Evolutionary conservation across 179 eudicot genomes (phyloP), one percentile per base, ranked within the genome.

Genomic region (Sideroxylon spinosum): DNA sequence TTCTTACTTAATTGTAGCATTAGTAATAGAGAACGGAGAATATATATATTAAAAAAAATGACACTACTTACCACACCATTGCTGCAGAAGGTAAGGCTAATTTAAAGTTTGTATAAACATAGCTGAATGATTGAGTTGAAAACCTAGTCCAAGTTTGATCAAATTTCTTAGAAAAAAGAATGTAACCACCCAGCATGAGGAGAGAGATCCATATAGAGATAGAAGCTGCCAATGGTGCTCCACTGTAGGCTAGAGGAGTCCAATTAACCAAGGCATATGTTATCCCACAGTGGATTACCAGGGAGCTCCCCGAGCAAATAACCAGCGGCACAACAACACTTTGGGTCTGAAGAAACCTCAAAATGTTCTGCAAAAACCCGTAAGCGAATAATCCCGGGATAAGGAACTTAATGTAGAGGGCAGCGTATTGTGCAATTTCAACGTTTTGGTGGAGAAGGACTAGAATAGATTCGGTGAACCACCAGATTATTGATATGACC

Each of bases 71-170:
- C 97, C 97, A 93, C 22, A 91, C 90, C 97, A 93, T 93, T 32
- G 87, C 97, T 49, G 95, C 97, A 73, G 93, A 93, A 78, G 97
- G 95, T 29, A 93, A 71, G 17, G 95, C 95, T 78, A 93, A 68
- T 68, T 89, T 91, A 78, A 89, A 74, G 69, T 69, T 87, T 3
- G 69, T 1, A 49, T 82, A n/a, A 37, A 92, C 80, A 79, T 85
- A 72, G 44, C 4, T 12, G 62, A 88, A 82, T 0, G 93, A 82
- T 46, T 91, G 90, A 59, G 49, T 73, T 0, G 88, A 86, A 3
- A 91, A 76, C 1, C 96, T 92, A 25, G 44, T 71, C 93, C 93
- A 90, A 10, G 91, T 93, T 23, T 78, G 76, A 83, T 81, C 56
- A 81, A 91, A 93, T 23, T 81, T 82, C 78, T 82, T 82, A 9